Evolutionary conservation across 805 yeast genomes (phyloP).

Genomic region (Metschnikowia kunwiensis): DNA sequence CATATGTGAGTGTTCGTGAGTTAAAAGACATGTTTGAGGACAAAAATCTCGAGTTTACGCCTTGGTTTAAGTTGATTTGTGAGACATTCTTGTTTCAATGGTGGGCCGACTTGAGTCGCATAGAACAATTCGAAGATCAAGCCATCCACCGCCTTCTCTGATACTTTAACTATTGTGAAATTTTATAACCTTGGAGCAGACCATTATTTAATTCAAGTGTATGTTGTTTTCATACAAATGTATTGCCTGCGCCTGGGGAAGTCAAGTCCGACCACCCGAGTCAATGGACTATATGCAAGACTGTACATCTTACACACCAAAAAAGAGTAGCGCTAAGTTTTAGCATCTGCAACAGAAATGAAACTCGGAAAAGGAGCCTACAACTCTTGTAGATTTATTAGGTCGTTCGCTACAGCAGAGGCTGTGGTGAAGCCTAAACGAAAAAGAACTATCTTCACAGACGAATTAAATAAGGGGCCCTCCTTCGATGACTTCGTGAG

Average conservation of each 20-base stretch:
- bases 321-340: too few species aligned
- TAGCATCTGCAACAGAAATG: constrained; percentile 1
- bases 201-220: too few species aligned
- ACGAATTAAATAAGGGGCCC: constrained; percentile 78
- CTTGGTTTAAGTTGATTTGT: constrained; percentile 97
- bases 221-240: too few species aligned
- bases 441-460: constrained; percentile 60
- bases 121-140: constrained; percentile 49
- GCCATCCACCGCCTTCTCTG: constrained; percentile 49
- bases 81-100: constrained; percentile 86
- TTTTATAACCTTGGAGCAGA: too few species aligned
- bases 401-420: constrained; percentile 16
- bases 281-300: constrained; percentile 3
- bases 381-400: neutral
- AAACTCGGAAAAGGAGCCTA: neutral
- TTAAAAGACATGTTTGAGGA: constrained; percentile 77
- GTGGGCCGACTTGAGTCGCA: constrained; percentile 78
- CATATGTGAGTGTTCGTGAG: constrained; percentile 67
- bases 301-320: too few species aligned
- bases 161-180: too few species aligned
- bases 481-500: constrained; percentile 86
- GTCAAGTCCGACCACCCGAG: constrained; percentile 1
- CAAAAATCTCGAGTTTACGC: constrained; percentile 71
- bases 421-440: constrained; percentile 33
- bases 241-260: too few species aligned